These are phyloP conservation scores for Penicillium samsonianum DNA, from an alignment of 495 filamentous ascomycete genomes.

Conservation along the genomic window DNA sequence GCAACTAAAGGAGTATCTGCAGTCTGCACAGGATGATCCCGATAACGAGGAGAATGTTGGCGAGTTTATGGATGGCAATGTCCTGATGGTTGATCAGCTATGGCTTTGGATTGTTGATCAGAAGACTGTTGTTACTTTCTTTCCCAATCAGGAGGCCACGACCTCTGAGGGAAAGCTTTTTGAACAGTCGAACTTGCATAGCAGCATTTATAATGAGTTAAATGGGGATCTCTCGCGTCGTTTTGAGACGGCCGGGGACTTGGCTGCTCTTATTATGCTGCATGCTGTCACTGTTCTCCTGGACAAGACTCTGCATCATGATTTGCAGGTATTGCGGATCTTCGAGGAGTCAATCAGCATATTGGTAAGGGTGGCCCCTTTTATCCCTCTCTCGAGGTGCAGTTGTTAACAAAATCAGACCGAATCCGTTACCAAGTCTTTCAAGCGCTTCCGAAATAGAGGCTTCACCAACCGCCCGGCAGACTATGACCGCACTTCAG, in stretches of 20 bases:
- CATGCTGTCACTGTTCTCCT: slow-evolving; percentile 65
- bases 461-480: slow-evolving; percentile 46
- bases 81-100: slow-evolving; percentile 70
- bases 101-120: slow-evolving; percentile 68
- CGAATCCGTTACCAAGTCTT: slow-evolving; percentile 62
- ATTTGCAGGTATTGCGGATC: slow-evolving; percentile 64
- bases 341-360: slow-evolving; percentile 70
- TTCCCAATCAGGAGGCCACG: slow-evolving; percentile 48
- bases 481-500: slow-evolving; percentile 50
- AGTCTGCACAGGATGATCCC: slow-evolving; percentile 21
- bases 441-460: slow-evolving; percentile 61
- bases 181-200: slow-evolving; percentile 61
- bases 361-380: slow-evolving; percentile 37
- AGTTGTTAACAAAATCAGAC: slow-evolving; percentile 47
- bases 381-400: too few relatives aligned
- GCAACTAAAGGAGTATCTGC: slow-evolving; percentile 26
- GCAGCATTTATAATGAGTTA: slow-evolving; percentile 66
- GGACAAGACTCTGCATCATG: slow-evolving; percentile 57
- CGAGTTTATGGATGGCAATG: slow-evolving; percentile 56
- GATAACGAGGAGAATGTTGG: slow-evolving; percentile 18
- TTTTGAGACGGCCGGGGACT: slow-evolving; percentile 62
- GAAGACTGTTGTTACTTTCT: slow-evolving; percentile 61
- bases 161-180: slow-evolving; percentile 57
- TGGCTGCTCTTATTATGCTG: slow-evolving; percentile 61
- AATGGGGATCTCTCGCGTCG: slow-evolving; percentile 67